Evolutionary conservation across 2,329 filamentous ascomycete species (phyloP).

Genomic region (Epichloe sp.): DNA sequence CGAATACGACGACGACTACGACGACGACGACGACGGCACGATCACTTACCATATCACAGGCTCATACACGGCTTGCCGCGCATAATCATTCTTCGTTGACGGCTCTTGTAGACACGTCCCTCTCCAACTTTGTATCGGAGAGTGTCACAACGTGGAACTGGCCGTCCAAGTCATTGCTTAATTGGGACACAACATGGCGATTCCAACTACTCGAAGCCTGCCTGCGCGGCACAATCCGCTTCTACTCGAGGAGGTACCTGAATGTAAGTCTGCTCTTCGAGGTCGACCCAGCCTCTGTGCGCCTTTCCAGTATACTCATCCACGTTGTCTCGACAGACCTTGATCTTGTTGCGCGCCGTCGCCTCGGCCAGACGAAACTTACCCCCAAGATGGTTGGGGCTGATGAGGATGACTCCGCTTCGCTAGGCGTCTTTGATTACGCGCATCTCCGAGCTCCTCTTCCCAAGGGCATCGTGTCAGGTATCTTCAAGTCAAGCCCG

Average conservation of each 20-base stretch:
- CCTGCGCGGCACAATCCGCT: slow-evolving; percentile 53
- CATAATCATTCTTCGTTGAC: neutral
- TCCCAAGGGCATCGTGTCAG: slow-evolving; percentile 80
- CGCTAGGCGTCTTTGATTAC: slow-evolving; percentile 83
- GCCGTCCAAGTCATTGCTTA: neutral
- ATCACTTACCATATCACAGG: neutral
- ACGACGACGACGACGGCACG: neutral
- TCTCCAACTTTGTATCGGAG: neutral
- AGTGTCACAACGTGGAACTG: slow-evolving; percentile 2
- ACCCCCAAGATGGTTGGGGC: slow-evolving; percentile 66
- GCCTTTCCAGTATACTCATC: neutral
- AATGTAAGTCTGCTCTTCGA: slow-evolving; percentile 33
- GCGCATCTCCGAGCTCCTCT: slow-evolving; percentile 87
- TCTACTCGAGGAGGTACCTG: slow-evolving; percentile 49
- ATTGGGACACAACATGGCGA: slow-evolving; percentile 18
- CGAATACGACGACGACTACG: neutral
- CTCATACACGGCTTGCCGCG: neutral
- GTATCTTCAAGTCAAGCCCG: slow-evolving; percentile 81
- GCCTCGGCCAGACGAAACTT: slow-evolving; percentile 85
- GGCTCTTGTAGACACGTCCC: neutral
- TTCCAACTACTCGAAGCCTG: slow-evolving; percentile 30
- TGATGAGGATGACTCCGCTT: slow-evolving; percentile 59
- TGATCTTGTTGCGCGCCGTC: slow-evolving; percentile 69
- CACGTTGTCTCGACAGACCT: slow-evolving; percentile 35
- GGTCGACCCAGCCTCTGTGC: neutral